These are phyloP conservation scores for Sutorius eximius DNA, from an alignment of 1,284 basidiomycete species.

Conservation along the genomic window DNA sequence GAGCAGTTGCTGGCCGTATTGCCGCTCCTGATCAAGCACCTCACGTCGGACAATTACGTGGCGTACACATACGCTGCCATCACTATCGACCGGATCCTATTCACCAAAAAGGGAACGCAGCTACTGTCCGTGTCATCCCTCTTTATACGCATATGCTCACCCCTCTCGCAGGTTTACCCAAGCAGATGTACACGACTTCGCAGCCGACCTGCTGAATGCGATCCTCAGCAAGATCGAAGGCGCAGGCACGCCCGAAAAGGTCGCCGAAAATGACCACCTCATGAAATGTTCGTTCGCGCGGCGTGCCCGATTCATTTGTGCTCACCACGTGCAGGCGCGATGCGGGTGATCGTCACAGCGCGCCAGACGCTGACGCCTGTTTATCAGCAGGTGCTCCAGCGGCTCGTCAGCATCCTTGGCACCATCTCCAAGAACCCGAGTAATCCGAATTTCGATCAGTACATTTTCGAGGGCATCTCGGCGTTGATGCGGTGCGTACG, in stretches of 20 bases:
- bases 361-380: constrained; percentile 73
- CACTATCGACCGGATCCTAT: constrained; percentile 86
- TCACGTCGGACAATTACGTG: constrained; percentile 80
- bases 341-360: constrained; percentile 92
- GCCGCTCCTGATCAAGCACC: constrained; percentile 85
- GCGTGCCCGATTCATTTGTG: not conserved
- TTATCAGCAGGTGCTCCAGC: constrained; percentile 68
- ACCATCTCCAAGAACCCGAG: constrained; percentile 94
- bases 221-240: constrained; percentile 82
- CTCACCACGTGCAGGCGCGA: constrained; percentile 60
- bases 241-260: constrained; percentile 86
- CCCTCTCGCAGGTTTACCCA: constrained; percentile 68
- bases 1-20: constrained; percentile 91
- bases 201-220: constrained; percentile 73
- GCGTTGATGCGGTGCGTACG: constrained; percentile 76
- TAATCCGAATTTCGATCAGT: constrained; percentile 97
- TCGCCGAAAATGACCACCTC: constrained; percentile 96
- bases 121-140: constrained; percentile 52
- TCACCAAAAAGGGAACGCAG: constrained; percentile 77
- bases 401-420: constrained; percentile 81
- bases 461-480: constrained; percentile 94
- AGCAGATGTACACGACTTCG: constrained; percentile 83
- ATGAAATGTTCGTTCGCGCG: constrained; percentile 81
- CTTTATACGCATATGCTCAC: not conserved
- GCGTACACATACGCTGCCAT: constrained; percentile 89